Base-by-base conservation (phyloP, 306 rosid genomes). In the Vachellia collinsii region DNA sequence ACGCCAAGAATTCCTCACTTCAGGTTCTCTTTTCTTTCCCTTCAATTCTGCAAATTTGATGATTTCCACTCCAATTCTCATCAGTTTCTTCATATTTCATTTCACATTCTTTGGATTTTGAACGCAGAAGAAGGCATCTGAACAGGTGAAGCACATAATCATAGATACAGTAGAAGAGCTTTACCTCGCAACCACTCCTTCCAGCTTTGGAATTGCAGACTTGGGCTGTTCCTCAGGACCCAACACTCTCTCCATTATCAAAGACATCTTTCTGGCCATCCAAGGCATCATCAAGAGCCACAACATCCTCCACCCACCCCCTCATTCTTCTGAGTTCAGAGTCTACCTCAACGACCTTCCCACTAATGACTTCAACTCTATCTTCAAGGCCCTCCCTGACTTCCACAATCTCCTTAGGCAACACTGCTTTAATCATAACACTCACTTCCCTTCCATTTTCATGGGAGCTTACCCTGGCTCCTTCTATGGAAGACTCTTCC, bases 151-250 rank as follows among this genome's bases (percentile, higher is more conserved):
- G 86, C 93, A 93, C 87, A 81, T 95, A 84, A 88, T 92, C 81
- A 83, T 89, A 76, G 88, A 92, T 34, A 77, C 94, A 50, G 88
- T 93, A 29, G 89, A 85, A 81, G 89, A 90, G 43, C 83, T 90
- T 66, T 95, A 89, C 84, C 80, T 81, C 56, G 77, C 81, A n/a
- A 90, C 86, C 37, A 86, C 90, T 77, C 98, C 99, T n/a, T 81
- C 84, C 64, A 91, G 95, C 82, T 77, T 95, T 34, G 93, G 98
- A 75, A 82, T 95, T 77, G 98, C 98, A 75, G 99, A 95, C 81
- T 81, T 95, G 86, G 99, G 99, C 0, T 95, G 99, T 75, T 93
- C 99, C 42, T 95, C 97, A 6, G 99, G 99, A 59, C 90, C 97
- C 41, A 95, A 95, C 79, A 87, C 99, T 50, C 59, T 93, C 9